Percentiles rank a stretch among this genome's conserved stretches.
These are phyloP conservation scores for Ceratonia siliqua DNA, from an alignment of 306 rosid species.

Conservation along the genomic window DNA sequence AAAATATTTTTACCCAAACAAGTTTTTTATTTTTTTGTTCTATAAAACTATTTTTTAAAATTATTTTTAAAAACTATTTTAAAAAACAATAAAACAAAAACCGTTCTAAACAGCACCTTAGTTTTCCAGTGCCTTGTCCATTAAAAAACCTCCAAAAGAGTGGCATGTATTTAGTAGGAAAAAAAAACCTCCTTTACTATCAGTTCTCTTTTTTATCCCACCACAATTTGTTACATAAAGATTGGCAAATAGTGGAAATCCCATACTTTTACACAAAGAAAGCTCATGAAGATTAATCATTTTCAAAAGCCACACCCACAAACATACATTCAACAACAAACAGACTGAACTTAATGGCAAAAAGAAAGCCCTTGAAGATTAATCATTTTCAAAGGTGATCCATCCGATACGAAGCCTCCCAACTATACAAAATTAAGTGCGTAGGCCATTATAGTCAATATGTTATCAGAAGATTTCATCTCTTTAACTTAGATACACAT, in stretches of 20 bases:
- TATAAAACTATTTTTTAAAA: too few species aligned
- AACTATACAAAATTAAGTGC: not conserved
- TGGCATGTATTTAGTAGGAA: not conserved
- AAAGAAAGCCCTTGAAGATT: not conserved
- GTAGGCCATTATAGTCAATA: not conserved
- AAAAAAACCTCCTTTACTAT: not conserved
- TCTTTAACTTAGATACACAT: not conserved
- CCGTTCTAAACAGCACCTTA: too few species aligned
- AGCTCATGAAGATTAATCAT: not conserved
- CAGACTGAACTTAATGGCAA: not conserved
- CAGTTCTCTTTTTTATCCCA: not conserved
- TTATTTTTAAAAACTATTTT: too few species aligned
- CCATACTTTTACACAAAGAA: not conserved
- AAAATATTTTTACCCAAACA: too few species aligned
- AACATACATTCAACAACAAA: slow-evolving; percentile 11
- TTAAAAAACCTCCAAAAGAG: not conserved
- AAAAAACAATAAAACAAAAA: too few species aligned
- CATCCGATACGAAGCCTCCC: not conserved
- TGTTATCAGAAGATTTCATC: not conserved
- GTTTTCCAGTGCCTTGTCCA: not conserved
- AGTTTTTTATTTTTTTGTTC: too few species aligned
- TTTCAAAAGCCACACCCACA: not conserved
- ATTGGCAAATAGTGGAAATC: not conserved
- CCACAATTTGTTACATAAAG: not conserved
- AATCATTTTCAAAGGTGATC: not conserved